Percentiles rank a stretch among this genome's conserved stretches.
phyloP scores from a whole-genome alignment of 345 rosid genomes.

The Cochlearia excelsa region DNA sequence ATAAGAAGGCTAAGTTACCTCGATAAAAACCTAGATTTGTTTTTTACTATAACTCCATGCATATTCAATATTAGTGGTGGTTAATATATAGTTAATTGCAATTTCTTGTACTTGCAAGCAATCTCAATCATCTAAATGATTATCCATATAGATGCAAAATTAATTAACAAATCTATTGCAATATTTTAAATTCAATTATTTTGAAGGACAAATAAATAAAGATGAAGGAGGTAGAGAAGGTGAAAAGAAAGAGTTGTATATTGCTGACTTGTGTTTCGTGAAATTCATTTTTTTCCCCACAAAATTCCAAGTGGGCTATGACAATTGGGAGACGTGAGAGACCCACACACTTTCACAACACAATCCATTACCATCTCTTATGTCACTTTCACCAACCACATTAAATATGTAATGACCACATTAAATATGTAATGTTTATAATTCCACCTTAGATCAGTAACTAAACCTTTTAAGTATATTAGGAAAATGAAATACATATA shows the following conservation, averaged over 20 bases:
- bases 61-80: conserved; percentile 26
- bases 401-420: conserved; percentile 16
- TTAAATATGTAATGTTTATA: no score
- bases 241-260: conserved; percentile 32
- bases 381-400: conserved; percentile 35
- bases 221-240: conserved; percentile 5
- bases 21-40: not conserved
- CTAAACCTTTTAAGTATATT: conserved; percentile 3
- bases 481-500: no score
- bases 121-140: conserved; percentile 32
- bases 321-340: conserved; percentile 31
- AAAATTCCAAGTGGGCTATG: conserved; percentile 39
- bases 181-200: not conserved
- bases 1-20: conserved; percentile 1
- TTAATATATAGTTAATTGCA: no score
- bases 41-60: conserved; percentile 5
- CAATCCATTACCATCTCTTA: conserved; percentile 10
- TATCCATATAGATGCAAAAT: conserved; percentile 20
- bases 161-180: conserved; percentile 21
- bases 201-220: conserved; percentile 7
- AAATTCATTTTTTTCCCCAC: conserved; percentile 24
- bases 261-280: conserved; percentile 35
- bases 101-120: conserved; percentile 31
- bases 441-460: conserved; percentile 28
- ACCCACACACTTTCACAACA: conserved; percentile 34